Evolutionary conservation across 106 monocot genomes (phyloP), one percentile per base, ranked within the genome.

Genomic region (Agapanthus africanus): DNA sequence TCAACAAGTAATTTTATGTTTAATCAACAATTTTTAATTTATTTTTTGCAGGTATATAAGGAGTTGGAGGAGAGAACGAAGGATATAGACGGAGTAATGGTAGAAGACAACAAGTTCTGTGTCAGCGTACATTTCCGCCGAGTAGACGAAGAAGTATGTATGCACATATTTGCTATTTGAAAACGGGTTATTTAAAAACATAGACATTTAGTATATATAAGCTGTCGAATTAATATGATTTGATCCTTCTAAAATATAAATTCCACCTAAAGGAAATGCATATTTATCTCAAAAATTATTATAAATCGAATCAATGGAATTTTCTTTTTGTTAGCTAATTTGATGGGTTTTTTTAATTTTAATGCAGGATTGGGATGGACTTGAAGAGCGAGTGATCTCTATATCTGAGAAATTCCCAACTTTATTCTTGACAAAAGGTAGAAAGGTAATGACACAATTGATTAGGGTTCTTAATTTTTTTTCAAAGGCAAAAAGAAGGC

Each of bases 101-200:
- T 71, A 40, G 71, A 71, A 19, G 32, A 71, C 27, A 71, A 71
- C 15, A 71, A 71, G 13, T 71, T 71, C 42, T 71, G 71, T 60
- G 27, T 71, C 28, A 71, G 40, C 25, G 71, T 71, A 27, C 71
- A 71, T 34, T 71, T 59, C 31, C 71, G 71, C 5, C 37, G 59
- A 28, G 71, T 71, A 7, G 37, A 59, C 34, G 30, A 71, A 71
- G 30, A 71, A 28, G 71, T 71, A 60, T 59, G 40, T 30, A 31
- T 42, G 19, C 5, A n/a, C n/a, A n/a, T n/a, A n/a, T n/a, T n/a
- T n/a, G n/a, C n/a, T n/a, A n/a, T n/a, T n/a, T n/a, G n/a, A n/a
- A n/a, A n/a, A n/a, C n/a, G n/a, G n/a, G n/a, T n/a, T n/a, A n/a
- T n/a, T n/a, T n/a, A n/a, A n/a, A n/a, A n/a, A n/a, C n/a, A n/a